Base-by-base conservation (phyloP, 768 basidiomycete genomes). In the Leccinum barrowsii region DNA sequence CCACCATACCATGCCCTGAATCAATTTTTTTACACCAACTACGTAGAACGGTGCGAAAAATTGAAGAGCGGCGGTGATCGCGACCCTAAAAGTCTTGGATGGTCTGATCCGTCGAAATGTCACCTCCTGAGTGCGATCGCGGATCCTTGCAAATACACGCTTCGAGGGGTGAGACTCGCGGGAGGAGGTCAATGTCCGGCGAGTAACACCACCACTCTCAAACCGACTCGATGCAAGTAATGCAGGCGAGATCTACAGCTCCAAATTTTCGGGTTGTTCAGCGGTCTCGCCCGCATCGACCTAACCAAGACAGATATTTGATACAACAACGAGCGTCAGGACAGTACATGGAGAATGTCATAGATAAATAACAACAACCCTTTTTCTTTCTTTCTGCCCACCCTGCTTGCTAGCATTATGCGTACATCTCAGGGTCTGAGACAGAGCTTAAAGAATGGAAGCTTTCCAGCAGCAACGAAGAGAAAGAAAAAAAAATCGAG, bases 1-100 rank as follows among this genome's bases (percentile, higher is more conserved):
- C 74, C 74, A 68, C 71, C 69, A 60, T 44, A 44, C 40, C n/a
- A 19, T 7, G 50, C 60, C 54, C 67, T 63, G 58, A 67, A 62
- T 58, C 54, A 56, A 55, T 59, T 62, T 63, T 58, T 55, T 49
- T 48, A 40, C 37, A 40, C 37, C 12, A 2, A 37, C 35, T 37
- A 37, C 35, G 34, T 35, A 35, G 32, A 35, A 7, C 3, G 10
- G 21, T 7, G 17, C 12, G 11, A 7, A 21, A 19, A 8, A 24
- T 24, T 13, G n/a, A 21, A 17, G 40, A 49, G 55, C 55, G 55
- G 54, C 60, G 55, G 55, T 35, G 61, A 63, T 63, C 37, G 55
- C 30, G 37, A 60, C 35, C 34, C 22, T 49, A 35, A 40, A 56
- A 12, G 24, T 32, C 21, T 56, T 21, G 34, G 52, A 6, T 30